These are phyloP conservation scores for Malus domestica DNA, from an alignment of 306 rosid genomes.

Conservation along the genomic window DNA sequence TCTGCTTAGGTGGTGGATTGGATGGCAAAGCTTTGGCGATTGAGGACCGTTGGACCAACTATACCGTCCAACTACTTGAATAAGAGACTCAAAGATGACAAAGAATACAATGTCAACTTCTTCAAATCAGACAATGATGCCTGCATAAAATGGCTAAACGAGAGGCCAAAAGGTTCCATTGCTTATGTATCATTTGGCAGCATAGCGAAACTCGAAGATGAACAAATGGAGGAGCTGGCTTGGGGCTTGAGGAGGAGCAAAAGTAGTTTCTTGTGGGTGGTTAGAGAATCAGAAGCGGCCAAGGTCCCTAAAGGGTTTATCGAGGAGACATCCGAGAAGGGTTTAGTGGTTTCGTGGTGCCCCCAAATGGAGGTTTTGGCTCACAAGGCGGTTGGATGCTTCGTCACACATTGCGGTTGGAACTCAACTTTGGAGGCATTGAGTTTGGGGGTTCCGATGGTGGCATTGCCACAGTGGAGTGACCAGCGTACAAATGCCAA, in stretches of 20 bases:
- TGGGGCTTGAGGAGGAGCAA: slow-evolving; percentile 9
- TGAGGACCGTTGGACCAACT: slow-evolving; percentile 28
- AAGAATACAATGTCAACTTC: slow-evolving; percentile 12
- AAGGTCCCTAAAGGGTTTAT: slow-evolving; percentile 22
- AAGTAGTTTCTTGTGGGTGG: slow-evolving; percentile 29
- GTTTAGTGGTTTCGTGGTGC: slow-evolving; percentile 10
- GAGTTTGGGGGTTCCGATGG: background rate
- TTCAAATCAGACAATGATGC: background rate
- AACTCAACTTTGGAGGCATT: slow-evolving; percentile 6
- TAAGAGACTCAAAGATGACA: slow-evolving; percentile 6
- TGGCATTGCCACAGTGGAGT: background rate
- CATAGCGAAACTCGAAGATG: background rate
- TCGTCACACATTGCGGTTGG: slow-evolving; percentile 9
- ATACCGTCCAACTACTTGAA: slow-evolving; percentile 21
- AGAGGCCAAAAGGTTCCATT: slow-evolving; percentile 7
- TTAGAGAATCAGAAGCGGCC: slow-evolving; percentile 13
- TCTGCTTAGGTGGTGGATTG: slow-evolving; percentile 10
- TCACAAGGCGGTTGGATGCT: slow-evolving; percentile 8
- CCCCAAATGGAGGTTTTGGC: slow-evolving; percentile 6
- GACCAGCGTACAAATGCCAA: slow-evolving; percentile 3
- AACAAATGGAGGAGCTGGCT: slow-evolving; percentile 24
- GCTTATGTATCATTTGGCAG: slow-evolving; percentile 32
- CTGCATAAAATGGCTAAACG: slow-evolving; percentile 18
- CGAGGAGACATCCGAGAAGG: slow-evolving; percentile 13
- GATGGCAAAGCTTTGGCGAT: slow-evolving; percentile 7